Evolutionary conservation across 495 filamentous ascomycete genomes (phyloP).

Genomic region (Trichoderma asperelloides): DNA sequence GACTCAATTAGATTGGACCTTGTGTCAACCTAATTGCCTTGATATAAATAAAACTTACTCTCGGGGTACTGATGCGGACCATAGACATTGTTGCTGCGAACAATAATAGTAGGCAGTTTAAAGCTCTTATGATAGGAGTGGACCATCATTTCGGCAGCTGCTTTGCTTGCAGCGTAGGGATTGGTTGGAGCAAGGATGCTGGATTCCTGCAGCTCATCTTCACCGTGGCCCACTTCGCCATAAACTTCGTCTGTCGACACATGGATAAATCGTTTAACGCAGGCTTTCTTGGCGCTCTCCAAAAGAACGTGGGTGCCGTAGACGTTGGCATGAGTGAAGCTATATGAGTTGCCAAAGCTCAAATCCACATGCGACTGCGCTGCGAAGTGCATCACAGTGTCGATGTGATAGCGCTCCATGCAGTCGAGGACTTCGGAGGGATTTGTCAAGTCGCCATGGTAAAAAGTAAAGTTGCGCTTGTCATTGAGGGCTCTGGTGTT

Average conservation of each 20-base stretch:
- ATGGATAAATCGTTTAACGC: constrained; percentile 59
- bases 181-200: constrained; percentile 62
- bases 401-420: constrained; percentile 54
- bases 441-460: constrained; percentile 61
- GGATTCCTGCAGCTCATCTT: constrained; percentile 51
- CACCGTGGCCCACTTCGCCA: constrained; percentile 57
- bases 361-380: constrained; percentile 67
- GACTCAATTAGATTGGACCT: background rate
- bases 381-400: constrained; percentile 70
- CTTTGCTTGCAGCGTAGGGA: constrained; percentile 70
- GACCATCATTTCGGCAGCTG: constrained; percentile 74
- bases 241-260: constrained; percentile 74
- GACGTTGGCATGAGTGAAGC: constrained; percentile 63
- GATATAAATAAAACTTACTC: constrained; percentile 39
- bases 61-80: constrained; percentile 73
- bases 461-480: constrained; percentile 62
- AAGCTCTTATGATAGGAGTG: constrained; percentile 65
- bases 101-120: constrained; percentile 60
- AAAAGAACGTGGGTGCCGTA: constrained; percentile 65
- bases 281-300: constrained; percentile 55
- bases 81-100: constrained; percentile 71
- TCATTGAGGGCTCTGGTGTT: constrained; percentile 55
- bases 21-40: background rate
- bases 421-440: constrained; percentile 49
- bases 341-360: constrained; percentile 62